phyloP scores from a whole-genome alignment of 495 filamentous ascomycete species.

The Ascodesmis nigricans region DNA sequence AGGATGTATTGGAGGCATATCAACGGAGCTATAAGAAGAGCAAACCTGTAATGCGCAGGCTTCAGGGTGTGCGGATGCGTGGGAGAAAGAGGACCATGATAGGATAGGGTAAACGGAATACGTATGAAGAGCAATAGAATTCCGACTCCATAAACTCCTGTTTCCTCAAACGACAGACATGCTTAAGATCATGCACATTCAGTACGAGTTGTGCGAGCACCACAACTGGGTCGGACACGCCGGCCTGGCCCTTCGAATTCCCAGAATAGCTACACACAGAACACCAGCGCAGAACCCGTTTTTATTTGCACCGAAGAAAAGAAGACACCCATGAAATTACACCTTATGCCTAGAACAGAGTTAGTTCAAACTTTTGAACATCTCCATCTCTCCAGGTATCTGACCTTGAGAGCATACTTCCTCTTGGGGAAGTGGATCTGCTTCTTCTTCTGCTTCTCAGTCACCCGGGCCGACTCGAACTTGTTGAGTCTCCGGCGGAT shows the following conservation, averaged over 20 bases:
- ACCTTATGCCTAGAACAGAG: constrained; percentile 12
- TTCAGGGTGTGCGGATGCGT: constrained; percentile 87
- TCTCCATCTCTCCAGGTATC: not conserved
- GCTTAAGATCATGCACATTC: no score
- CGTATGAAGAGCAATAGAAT: no score
- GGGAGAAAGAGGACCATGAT: constrained; percentile 97
- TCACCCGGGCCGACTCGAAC: constrained; percentile 57
- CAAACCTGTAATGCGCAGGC: constrained; percentile 29
- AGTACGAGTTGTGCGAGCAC: no score
- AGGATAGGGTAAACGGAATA: constrained; percentile 30
- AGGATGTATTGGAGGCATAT: constrained; percentile 39
- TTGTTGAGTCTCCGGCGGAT: constrained; percentile 79
- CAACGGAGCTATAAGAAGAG: constrained; percentile 14
- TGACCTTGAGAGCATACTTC: constrained; percentile 93
- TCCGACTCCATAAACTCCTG: no score
- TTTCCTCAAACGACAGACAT: no score
- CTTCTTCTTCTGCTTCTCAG: constrained; percentile 88
- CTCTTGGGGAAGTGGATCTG: constrained; percentile 87
- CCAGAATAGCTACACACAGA: no score
- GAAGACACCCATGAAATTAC: constrained; percentile 8
- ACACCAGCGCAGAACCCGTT: constrained; percentile 7
- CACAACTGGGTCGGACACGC: no score
- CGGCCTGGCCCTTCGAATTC: no score
- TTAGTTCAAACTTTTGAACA: not conserved
- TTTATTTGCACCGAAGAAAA: constrained; percentile 7